Conservation (phyloP, 1,284 basidiomycete species). For the Athelia psychrophila region DNA sequence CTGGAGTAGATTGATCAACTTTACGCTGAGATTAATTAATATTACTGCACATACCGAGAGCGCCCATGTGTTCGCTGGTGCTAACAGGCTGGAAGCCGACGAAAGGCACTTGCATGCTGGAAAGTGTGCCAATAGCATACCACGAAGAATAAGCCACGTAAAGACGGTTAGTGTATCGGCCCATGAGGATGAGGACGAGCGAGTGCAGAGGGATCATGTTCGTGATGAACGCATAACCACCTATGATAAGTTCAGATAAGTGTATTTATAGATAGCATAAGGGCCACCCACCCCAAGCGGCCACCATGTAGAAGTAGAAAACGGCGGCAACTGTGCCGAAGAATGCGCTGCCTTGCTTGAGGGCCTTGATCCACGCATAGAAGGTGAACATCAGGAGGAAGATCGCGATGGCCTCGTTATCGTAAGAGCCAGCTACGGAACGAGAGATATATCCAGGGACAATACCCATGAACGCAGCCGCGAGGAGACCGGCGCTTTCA, state of each 20-base stretch:
- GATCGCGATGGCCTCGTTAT: slow-evolving; percentile 99
- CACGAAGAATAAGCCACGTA: slow-evolving; percentile 97
- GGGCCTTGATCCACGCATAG: slow-evolving; percentile 95
- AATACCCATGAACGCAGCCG: slow-evolving; percentile 98
- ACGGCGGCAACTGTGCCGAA: slow-evolving; percentile 90
- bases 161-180: slow-evolving; percentile 89
- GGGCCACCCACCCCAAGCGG: slow-evolving; percentile 96
- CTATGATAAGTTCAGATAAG: slow-evolving; percentile 31
- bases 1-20: slow-evolving; percentile 31
- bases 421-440: slow-evolving; percentile 98
- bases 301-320: slow-evolving; percentile 99
- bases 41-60: slow-evolving; percentile 61
- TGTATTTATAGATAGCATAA: slow-evolving; percentile 2
- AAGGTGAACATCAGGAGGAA: slow-evolving; percentile 99
- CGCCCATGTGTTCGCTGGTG: slow-evolving; percentile 99
- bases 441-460: slow-evolving; percentile 98
- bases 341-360: slow-evolving; percentile 92
- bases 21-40: slow-evolving; percentile 3
- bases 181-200: slow-evolving; percentile 93
- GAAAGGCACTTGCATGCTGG: slow-evolving; percentile 99
- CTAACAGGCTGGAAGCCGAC: slow-evolving; percentile 99
- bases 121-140: slow-evolving; percentile 96
- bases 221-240: slow-evolving; percentile 99
- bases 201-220: slow-evolving; percentile 99
- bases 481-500: slow-evolving; percentile 90